Conservation (phyloP, 73 alveolate genomes). For the Paramecium pentaurelia region DNA sequence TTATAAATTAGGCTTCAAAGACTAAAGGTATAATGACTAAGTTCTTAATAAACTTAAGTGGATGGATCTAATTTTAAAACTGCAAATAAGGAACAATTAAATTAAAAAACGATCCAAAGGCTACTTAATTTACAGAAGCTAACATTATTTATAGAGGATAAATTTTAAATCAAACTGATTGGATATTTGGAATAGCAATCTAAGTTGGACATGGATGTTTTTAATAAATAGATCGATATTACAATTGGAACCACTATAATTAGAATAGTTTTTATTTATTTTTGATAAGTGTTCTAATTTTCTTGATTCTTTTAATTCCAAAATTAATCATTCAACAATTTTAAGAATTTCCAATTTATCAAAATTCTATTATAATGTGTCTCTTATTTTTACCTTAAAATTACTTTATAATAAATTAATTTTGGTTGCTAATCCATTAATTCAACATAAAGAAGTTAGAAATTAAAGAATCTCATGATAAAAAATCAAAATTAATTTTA, state of each 20-base stretch:
- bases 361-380: background rate
- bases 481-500: background rate
- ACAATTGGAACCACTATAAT: background rate
- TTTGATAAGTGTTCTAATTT: background rate
- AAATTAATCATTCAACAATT: background rate
- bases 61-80: background rate
- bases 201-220: constrained; percentile 6
- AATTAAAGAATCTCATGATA: background rate
- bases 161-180: background rate
- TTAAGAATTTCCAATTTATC: background rate
- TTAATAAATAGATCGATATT: background rate
- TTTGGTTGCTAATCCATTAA: background rate
- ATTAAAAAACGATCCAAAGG: constrained; percentile 13
- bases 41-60: background rate
- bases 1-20: background rate
- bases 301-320: background rate
- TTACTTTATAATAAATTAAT: background rate
- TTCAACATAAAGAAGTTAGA: background rate
- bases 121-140: background rate
- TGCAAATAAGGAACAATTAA: background rate
- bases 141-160: background rate
- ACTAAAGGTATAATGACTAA: background rate
- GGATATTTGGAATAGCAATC: constrained; percentile 14
- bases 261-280: background rate
- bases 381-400: background rate